Conservation (phyloP, 208 protist species). For the Trypanosoma congolense region DNA sequence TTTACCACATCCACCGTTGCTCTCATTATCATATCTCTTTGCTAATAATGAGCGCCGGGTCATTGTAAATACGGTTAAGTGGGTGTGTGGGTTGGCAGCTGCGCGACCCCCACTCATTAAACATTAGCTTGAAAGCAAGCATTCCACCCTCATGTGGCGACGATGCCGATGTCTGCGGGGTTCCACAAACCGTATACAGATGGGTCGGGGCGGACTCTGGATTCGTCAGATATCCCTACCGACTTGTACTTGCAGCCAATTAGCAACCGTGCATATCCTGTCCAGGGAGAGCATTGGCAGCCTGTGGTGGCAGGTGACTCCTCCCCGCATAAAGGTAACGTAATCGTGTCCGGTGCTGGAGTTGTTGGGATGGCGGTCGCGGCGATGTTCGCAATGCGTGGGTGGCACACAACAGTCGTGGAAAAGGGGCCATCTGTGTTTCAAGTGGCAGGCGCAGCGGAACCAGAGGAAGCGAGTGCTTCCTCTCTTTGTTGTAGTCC, state of each 20-base stretch:
- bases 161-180: constrained; percentile 39
- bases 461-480: background rate
- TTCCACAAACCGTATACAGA: constrained; percentile 88
- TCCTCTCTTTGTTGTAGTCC: constrained; percentile 14
- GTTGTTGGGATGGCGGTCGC: constrained; percentile 71
- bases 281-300: constrained; percentile 74
- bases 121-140: background rate
- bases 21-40: no score
- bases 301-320: constrained; percentile 54
- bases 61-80: no score
- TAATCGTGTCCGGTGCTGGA: constrained; percentile 83
- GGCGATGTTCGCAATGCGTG: constrained; percentile 64
- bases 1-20: no score
- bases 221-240: constrained; percentile 42
- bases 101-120: no score
- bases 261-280: constrained; percentile 85
- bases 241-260: constrained; percentile 78
- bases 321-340: constrained; percentile 79
- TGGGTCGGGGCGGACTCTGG: constrained; percentile 64
- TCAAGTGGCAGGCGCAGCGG: background rate
- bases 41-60: no score
- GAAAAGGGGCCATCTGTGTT: constrained; percentile 41
- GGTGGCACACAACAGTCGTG: constrained; percentile 86
- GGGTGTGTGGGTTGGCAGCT: no score
- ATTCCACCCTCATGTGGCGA: constrained; percentile 31